Evolutionary conservation across 768 basidiomycete species (phyloP).

Genomic region (Sarcodon sp.): DNA sequence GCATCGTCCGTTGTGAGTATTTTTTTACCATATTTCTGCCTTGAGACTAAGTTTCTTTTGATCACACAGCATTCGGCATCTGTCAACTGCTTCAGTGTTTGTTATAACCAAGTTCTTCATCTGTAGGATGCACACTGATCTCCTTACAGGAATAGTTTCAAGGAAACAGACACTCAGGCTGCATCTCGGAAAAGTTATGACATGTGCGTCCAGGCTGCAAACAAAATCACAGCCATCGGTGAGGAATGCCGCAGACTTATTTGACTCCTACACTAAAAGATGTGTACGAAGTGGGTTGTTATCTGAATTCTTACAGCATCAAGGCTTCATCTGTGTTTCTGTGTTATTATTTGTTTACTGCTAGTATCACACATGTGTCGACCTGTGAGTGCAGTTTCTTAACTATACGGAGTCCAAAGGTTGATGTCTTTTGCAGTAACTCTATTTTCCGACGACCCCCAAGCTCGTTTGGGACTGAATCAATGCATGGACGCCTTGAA

Average conservation of each 20-base stretch:
- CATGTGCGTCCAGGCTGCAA: constrained; percentile 65
- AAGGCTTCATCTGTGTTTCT: constrained; percentile 39
- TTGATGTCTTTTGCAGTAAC: constrained; percentile 29
- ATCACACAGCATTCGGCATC: constrained; percentile 17
- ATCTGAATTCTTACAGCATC: too few relatives aligned
- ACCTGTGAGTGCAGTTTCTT: constrained; percentile 34
- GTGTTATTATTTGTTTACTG: constrained; percentile 71
- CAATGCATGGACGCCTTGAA: constrained; percentile 57
- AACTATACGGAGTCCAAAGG: neutral
- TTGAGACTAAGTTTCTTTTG: neutral
- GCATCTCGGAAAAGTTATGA: constrained; percentile 56
- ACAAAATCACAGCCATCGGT: constrained; percentile 65
- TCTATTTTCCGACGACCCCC: constrained; percentile 53
- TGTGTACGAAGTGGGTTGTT: constrained; percentile 19
- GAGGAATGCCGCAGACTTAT: constrained; percentile 7
- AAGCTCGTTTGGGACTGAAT: constrained; percentile 47
- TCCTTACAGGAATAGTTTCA: constrained; percentile 17
- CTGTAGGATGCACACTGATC: neutral
- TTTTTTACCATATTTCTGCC: neutral
- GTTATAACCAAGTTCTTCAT: constrained; percentile 1
- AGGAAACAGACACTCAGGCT: constrained; percentile 41
- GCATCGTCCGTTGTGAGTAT: constrained; percentile 67
- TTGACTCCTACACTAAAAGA: neutral
- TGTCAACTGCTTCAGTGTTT: constrained; percentile 9
- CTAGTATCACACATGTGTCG: constrained; percentile 69